These are phyloP conservation scores for Durio zibethinus DNA, from an alignment of 345 rosid genomes.

Conservation along the genomic window DNA sequence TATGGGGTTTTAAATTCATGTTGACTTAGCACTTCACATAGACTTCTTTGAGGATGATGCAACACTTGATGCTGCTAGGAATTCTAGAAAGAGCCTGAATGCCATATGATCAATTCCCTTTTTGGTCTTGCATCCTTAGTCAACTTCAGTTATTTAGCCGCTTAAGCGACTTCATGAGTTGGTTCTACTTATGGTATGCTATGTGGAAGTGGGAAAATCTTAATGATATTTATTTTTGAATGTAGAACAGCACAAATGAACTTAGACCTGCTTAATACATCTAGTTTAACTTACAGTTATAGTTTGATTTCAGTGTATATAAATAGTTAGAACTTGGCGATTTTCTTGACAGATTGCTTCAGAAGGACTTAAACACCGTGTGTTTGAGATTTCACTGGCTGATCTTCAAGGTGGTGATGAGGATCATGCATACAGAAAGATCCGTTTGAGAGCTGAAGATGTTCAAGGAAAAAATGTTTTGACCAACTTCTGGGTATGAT, in stretches of 20 bases:
- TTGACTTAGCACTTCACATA: background rate
- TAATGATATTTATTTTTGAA: no score
- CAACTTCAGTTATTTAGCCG: background rate
- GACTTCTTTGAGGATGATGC: background rate
- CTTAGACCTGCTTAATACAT: background rate
- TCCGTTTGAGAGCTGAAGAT: conserved; percentile 91
- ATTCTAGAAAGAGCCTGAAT: background rate
- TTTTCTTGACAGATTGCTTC: conserved; percentile 72
- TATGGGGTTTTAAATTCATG: background rate
- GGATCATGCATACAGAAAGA: conserved; percentile 85
- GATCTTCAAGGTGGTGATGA: conserved; percentile 84
- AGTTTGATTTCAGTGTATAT: background rate
- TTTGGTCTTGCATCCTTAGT: background rate
- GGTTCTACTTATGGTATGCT: background rate
- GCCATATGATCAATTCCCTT: background rate
- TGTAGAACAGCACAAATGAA: background rate
- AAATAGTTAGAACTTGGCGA: background rate
- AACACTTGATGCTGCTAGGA: background rate
- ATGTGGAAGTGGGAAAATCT: background rate
- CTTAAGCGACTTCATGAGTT: background rate
- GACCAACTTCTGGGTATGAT: conserved; percentile 90
- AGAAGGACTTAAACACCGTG: conserved; percentile 90
- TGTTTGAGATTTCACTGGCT: conserved; percentile 83
- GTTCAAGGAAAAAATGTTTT: conserved; percentile 87
- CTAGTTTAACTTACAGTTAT: background rate